Evolutionary conservation across 2,329 filamentous ascomycete genomes (phyloP), one percentile per base, ranked within the genome.

Genomic region (Clonostachys solani): DNA sequence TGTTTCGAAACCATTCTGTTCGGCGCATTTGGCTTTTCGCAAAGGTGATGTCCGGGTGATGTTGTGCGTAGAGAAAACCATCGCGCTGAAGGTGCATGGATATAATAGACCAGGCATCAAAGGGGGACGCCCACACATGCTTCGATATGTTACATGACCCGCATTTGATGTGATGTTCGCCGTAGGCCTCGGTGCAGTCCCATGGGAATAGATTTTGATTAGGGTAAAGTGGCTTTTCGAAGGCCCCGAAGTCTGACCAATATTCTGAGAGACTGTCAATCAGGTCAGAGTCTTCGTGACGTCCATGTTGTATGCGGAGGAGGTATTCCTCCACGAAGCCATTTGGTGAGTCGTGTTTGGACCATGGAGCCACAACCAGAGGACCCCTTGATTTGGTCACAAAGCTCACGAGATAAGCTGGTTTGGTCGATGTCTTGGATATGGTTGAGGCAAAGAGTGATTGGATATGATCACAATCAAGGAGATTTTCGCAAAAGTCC

Each of bases 171-270:
- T 65, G 65, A 42, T 68, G 66, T 19, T 61, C 50, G 6, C 56
- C 56, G 45, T 66, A 72, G 1, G 70, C 71, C 49, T 73, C 69
- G 5, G 70, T 74, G 52, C 71, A 75, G 48, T 74, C 71, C 70
- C 70, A 74, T 1, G 69, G 71, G 42, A 74, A 74, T 15, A 72
- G 41, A 44, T 67, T 61, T 45, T 72, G 69, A 42, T 71, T 65
- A 12, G 49, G 55, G 51, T 73, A 74, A 1, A 72, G 49, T 1
- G 60, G 62, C 5, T 56, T 57, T 2, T 58, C 63, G 47, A 74
- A 72, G 8, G 59, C 62, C 5, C 64, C 69, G 68, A 69, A 74
- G 52, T 73, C 70, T 46, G 67, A 58, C 71, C 71, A 74, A 49
- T 74, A 74, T 55, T 74, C 69, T 47, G 64, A 59, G 12, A 65